Evolutionary conservation across 2,329 filamentous ascomycete genomes (phyloP).

Genomic region (Pestalotiopsis sp.): DNA sequence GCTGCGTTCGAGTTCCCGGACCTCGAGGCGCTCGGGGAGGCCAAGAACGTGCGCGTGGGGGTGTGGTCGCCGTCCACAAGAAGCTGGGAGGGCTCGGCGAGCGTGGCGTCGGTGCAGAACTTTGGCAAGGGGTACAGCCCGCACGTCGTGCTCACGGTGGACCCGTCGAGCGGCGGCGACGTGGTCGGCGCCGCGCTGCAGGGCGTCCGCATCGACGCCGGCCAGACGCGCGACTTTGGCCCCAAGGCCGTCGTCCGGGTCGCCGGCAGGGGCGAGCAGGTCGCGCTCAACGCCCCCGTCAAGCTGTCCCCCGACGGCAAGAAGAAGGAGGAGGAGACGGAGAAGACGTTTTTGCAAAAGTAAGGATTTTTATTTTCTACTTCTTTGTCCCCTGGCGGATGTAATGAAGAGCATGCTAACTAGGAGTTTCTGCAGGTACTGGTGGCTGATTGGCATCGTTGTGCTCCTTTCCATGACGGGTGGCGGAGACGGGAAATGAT

Average conservation of each 20-base stretch:
- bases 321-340: slow-evolving; percentile 53
- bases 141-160: slow-evolving; percentile 55
- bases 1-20: slow-evolving; percentile 59
- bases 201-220: slow-evolving; percentile 64
- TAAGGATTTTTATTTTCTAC: slow-evolving; percentile 38
- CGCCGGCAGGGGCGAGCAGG: slow-evolving; percentile 52
- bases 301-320: slow-evolving; percentile 62
- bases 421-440: slow-evolving; percentile 56
- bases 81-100: slow-evolving; percentile 56
- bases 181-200: slow-evolving; percentile 54
- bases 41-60: slow-evolving; percentile 58
- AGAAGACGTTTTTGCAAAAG: slow-evolving; percentile 71
- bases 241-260: slow-evolving; percentile 57
- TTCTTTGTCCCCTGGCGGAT: not conserved
- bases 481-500: slow-evolving; percentile 51
- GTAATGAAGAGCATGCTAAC: slow-evolving; percentile 3
- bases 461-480: slow-evolving; percentile 55
- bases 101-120: slow-evolving; percentile 56
- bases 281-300: slow-evolving; percentile 64
- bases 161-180: slow-evolving; percentile 36
- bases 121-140: slow-evolving; percentile 64
- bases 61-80: slow-evolving; percentile 50
- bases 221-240: slow-evolving; percentile 66
- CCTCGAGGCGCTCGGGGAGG: slow-evolving; percentile 42
- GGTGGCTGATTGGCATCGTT: slow-evolving; percentile 63